phyloP scores from a whole-genome alignment of 345 rosid species.

The Sisymbrium irio region DNA sequence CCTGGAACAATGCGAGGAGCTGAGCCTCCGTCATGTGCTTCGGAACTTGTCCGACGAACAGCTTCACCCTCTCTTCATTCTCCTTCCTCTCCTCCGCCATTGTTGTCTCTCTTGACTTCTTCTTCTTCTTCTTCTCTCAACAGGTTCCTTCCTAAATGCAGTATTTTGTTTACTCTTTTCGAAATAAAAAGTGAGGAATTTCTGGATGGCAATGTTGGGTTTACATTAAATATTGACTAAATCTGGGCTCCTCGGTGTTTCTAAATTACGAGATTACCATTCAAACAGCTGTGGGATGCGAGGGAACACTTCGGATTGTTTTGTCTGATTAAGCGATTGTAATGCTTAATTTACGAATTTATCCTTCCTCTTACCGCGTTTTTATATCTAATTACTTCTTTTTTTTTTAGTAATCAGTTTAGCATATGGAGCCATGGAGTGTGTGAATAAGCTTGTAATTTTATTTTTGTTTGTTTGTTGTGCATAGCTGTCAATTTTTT shows the following conservation, averaged over 20 bases:
- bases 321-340: slow-evolving; percentile 18
- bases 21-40: slow-evolving; percentile 87
- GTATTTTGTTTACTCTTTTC: not conserved
- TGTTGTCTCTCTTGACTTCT: slow-evolving; percentile 33
- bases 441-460: slow-evolving; percentile 1
- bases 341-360: not conserved
- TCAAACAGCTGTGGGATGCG: slow-evolving; percentile 29
- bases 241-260: not conserved
- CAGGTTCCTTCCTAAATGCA: slow-evolving; percentile 8
- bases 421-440: not conserved
- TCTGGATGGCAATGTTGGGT: slow-evolving; percentile 2
- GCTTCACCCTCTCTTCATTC: slow-evolving; percentile 81
- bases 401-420: not conserved
- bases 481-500: too few relatives aligned
- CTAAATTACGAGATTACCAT: slow-evolving; percentile 22
- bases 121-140: not conserved
- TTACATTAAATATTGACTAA: slow-evolving; percentile 6
- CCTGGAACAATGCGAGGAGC: slow-evolving; percentile 79
- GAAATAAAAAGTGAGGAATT: not conserved
- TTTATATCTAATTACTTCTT: not conserved
- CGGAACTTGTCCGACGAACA: slow-evolving; percentile 98
- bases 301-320: slow-evolving; percentile 24
- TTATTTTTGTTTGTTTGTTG: too few relatives aligned
- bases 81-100: slow-evolving; percentile 63
- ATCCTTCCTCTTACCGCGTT: slow-evolving; percentile 1